Evolutionary conservation across 73 alveolate genomes (phyloP), one percentile per base, ranked within the genome.

Genomic region (Stentor roeselii): DNA sequence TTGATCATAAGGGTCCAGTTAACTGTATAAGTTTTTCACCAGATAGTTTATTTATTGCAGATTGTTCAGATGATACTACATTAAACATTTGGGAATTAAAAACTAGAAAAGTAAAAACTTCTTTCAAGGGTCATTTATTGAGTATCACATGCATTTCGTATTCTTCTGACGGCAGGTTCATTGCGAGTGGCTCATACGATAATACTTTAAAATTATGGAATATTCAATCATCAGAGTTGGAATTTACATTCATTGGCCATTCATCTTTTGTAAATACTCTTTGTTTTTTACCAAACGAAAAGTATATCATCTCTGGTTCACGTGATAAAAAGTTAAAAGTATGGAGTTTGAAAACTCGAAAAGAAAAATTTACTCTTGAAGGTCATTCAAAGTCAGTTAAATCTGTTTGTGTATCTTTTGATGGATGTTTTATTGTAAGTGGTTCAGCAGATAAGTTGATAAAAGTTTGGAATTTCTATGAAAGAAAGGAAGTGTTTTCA

Each of bases 371-470:
- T 37, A 87, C 97, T 32, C 87, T 87, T 59, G 78, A 78, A 75
- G 99, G 96, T 2, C 99, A 95, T 83, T 88, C 97, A 0, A 93
- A 94, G 15, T 97, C 99, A 59, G 95, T 95, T 3, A 78, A 92
- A 78, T 83, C 93, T 75, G 93, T 95, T n/a, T 91, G 92, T 83
- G 89, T 90, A 82, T 90, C 97, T 75, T 67, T 85, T 35, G 94
- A 94, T 14, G 97, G 97, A 35, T 87, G 84, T 75, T 86, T 90
- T 60, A 84, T 95, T 36, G 85, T 95, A 38, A 83, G 95, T 32
- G 96, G 96, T 0, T 85, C 97, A 59, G 96, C 92, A 83, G 99
- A 95, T 86, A 95, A 95, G 88, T 88, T 95, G 0, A 88, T 95
- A 59, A 95, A 91, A 88, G 91, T 95, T 42, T 95, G 88, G 89